phyloP scores from a whole-genome alignment of 805 yeast species.

The Kodamaea restingae region DNA sequence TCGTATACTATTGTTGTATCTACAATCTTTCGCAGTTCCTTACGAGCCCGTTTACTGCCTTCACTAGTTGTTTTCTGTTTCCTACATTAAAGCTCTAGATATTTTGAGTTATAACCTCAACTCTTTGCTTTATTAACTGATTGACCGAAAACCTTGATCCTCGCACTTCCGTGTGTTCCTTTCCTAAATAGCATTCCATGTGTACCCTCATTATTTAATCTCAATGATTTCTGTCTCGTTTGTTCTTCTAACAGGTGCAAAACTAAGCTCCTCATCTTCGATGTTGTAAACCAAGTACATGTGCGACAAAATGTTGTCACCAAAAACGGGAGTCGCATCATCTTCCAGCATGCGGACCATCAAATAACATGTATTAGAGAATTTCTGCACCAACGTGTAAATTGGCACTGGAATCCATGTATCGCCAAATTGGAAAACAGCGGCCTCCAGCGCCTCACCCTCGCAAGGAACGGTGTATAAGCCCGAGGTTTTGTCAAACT shows the following conservation, averaged over 20 bases:
- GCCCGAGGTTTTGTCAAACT: constrained; percentile 5
- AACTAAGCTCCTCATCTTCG: constrained; percentile 50
- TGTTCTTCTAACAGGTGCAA: constrained; percentile 29
- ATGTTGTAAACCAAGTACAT: constrained; percentile 63
- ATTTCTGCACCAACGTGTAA: constrained; percentile 6
- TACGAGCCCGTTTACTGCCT: too few relatives aligned
- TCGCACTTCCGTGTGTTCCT: too few relatives aligned
- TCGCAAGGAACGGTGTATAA: constrained; percentile 9
- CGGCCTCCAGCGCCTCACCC: constrained; percentile 1
- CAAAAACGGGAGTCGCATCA: constrained; percentile 31
- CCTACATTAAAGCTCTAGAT: too few relatives aligned
- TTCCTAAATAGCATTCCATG: too few relatives aligned
- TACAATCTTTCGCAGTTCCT: too few relatives aligned
- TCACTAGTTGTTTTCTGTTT: too few relatives aligned
- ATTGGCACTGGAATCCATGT: constrained; percentile 7
- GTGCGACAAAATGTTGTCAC: constrained; percentile 59
- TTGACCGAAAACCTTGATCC: too few relatives aligned
- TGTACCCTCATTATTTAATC: too few relatives aligned
- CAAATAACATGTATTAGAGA: constrained; percentile 8
- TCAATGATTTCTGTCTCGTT: constrained; percentile 30
- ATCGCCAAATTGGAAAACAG: constrained; percentile 7
- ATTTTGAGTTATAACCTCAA: too few relatives aligned
- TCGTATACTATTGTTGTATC: too few relatives aligned
- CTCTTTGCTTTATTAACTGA: too few relatives aligned
- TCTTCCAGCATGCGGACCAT: constrained; percentile 5